Percentiles rank a stretch among this genome's conserved stretches.
Evolutionary conservation across 257 asterid species (phyloP).

Genomic region (Scutellaria barbata): DNA sequence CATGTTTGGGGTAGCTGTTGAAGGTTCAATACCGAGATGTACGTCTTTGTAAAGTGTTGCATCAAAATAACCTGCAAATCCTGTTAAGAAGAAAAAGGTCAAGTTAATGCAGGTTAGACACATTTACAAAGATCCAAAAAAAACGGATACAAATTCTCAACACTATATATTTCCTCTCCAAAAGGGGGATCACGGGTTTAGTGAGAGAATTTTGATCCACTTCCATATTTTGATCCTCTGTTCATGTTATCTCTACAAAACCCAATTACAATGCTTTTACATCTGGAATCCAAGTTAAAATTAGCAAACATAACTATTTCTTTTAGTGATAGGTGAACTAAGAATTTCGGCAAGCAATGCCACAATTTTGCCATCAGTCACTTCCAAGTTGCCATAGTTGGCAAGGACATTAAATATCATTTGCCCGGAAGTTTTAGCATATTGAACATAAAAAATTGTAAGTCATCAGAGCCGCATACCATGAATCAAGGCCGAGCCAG

Average conservation of each 20-base stretch:
- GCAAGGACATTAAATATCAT: not conserved
- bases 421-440: constrained; percentile 15
- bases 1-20: constrained; percentile 94
- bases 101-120: constrained; percentile 8
- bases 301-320: constrained; percentile 8
- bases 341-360: constrained; percentile 4
- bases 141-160: no score
- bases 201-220: not conserved
- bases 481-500: constrained; percentile 91
- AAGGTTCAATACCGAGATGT: constrained; percentile 96
- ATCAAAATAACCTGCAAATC: constrained; percentile 97
- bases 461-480: constrained; percentile 55
- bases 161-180: not conserved
- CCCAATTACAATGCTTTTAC: not conserved
- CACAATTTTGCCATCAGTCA: not conserved
- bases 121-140: not conserved
- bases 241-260: not conserved
- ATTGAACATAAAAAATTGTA: constrained; percentile 5
- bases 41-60: constrained; percentile 91
- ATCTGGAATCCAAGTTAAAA: not conserved
- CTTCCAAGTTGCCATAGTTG: constrained; percentile 10
- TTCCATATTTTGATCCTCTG: not conserved
- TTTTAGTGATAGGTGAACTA: not conserved
- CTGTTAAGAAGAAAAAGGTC: constrained; percentile 44
- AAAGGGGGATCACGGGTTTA: not conserved